Conservation (phyloP, 441 rosid genomes). For the Eruca vesicaria region DNA sequence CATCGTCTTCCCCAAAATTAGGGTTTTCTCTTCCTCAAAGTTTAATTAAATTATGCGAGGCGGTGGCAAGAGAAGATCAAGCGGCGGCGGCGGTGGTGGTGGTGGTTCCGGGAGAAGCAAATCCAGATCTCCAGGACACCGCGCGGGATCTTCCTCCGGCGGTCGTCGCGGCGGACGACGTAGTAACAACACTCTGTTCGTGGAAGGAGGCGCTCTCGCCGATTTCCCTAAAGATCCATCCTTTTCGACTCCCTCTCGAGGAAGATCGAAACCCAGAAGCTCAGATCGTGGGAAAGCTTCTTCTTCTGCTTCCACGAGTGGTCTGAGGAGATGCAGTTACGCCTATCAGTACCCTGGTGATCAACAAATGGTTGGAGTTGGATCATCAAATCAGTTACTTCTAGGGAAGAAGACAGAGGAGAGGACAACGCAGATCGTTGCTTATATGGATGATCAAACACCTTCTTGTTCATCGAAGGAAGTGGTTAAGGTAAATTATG, state of each 20-base stretch:
- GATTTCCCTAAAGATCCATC: conserved; percentile 42
- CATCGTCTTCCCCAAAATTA: conserved; percentile 16
- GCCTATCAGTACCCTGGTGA: conserved; percentile 52
- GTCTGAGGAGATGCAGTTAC: conserved; percentile 32
- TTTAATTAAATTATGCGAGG: conserved; percentile 47
- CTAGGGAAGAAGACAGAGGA: conserved; percentile 50
- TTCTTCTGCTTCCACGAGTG: conserved; percentile 47
- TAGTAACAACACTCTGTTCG: conserved; percentile 36
- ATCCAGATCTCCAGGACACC: conserved; percentile 26
- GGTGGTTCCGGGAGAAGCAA: conserved; percentile 21
- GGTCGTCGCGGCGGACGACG: conserved; percentile 28
- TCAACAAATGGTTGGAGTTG: conserved; percentile 30
- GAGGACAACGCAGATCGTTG: conserved; percentile 43
- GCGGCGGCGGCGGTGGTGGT: conserved; percentile 23
- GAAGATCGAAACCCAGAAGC: conserved; percentile 37
- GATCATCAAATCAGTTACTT: conserved; percentile 38
- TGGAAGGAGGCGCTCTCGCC: conserved; percentile 52
- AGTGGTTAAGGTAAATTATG: conserved; percentile 38
- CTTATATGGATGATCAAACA: conserved; percentile 65
- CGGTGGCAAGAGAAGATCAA: conserved; percentile 55
- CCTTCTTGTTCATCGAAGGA: conserved; percentile 41
- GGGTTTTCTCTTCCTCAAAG: conserved; percentile 9
- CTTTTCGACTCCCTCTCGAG: conserved; percentile 34
- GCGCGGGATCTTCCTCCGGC: conserved; percentile 33
- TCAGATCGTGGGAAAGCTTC: conserved; percentile 41